Base-by-base conservation (phyloP, 164 flowering plant species). In the Amborella trichopoda region DNA sequence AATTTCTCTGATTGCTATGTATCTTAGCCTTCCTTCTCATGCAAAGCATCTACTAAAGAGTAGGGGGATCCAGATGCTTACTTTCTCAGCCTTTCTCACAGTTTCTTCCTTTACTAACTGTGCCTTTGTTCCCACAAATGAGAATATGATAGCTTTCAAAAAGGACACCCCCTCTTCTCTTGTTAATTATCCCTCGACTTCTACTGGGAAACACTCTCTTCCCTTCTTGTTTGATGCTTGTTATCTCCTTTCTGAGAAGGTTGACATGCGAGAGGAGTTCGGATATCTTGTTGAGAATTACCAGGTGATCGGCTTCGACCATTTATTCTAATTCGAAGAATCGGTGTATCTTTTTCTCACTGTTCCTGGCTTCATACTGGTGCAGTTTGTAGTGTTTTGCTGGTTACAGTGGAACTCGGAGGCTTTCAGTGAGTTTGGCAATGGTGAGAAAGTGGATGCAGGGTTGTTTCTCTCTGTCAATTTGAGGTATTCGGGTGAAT, bases 101-200 rank as follows among this genome's bases (percentile, higher is more conserved):
- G 70, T 78, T 28, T 80, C 95, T 0, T 58, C 81, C 1, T 73
- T 85, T 13, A 10, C 73, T 0, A 86, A 63, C 44, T 73, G 83
- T 30, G 95, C 91, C 4, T 82, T 73, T n/a, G 21, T 79, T 18
- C 95, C 97, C 0, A 90, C 90, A 8, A 85, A 83, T 39, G 95
- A 90, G 53, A 83, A 79, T 70, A 81, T 81, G 95, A 42, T 74
- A 1, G 67, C 68, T 13, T 86, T 90, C 51, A 58, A 46, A 54
- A 63, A 66, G 21, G 71, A 81, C 28, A n/a, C 59, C 94, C 4
- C 89, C 81, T 6, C 82, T 90, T 5, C 68, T 81, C 0, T 64
- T 78, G 10, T 52, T 90, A 13, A 36, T 85, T 3, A 59, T 83
- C 10, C 80, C 95, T 24, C 95, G 64, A 28, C 1, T 76, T 38